phyloP scores from a whole-genome alignment of 768 basidiomycete genomes.

The Tylopilus subfusipes region DNA sequence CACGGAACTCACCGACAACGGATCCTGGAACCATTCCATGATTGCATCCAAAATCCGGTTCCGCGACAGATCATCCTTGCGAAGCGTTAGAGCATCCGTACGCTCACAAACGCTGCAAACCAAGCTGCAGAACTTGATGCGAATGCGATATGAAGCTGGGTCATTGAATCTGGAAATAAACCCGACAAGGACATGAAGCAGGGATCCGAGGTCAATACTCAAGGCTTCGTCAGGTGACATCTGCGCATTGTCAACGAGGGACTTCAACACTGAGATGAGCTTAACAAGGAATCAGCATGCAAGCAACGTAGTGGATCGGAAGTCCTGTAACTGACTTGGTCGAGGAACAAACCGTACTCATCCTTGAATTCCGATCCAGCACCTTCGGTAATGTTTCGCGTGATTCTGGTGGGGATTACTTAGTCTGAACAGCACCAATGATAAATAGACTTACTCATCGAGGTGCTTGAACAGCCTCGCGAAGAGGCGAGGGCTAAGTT shows the following conservation, averaged over 20 bases:
- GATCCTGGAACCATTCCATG: slow-evolving; percentile 73
- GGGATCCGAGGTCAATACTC: slow-evolving; percentile 60
- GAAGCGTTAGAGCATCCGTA: slow-evolving; percentile 55
- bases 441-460: slow-evolving; percentile 55
- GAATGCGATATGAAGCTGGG: slow-evolving; percentile 55
- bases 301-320: not conserved
- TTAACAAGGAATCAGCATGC: slow-evolving; percentile 32
- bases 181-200: slow-evolving; percentile 54
- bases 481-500: slow-evolving; percentile 71
- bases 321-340: slow-evolving; percentile 51
- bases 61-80: slow-evolving; percentile 63
- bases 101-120: slow-evolving; percentile 66
- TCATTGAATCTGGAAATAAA: slow-evolving; percentile 65
- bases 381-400: slow-evolving; percentile 48
- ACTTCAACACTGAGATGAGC: slow-evolving; percentile 72
- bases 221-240: slow-evolving; percentile 55
- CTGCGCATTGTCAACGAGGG: slow-evolving; percentile 71
- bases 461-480: slow-evolving; percentile 64
- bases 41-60: slow-evolving; percentile 73
- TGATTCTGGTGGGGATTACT: slow-evolving; percentile 37
- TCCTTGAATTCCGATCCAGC: slow-evolving; percentile 41
- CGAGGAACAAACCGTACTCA: slow-evolving; percentile 52
- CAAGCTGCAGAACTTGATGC: slow-evolving; percentile 71
- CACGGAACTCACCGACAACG: slow-evolving; percentile 42
- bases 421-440: not conserved